Conservation (phyloP, 306 rosid genomes). For the Prunus davidiana region DNA sequence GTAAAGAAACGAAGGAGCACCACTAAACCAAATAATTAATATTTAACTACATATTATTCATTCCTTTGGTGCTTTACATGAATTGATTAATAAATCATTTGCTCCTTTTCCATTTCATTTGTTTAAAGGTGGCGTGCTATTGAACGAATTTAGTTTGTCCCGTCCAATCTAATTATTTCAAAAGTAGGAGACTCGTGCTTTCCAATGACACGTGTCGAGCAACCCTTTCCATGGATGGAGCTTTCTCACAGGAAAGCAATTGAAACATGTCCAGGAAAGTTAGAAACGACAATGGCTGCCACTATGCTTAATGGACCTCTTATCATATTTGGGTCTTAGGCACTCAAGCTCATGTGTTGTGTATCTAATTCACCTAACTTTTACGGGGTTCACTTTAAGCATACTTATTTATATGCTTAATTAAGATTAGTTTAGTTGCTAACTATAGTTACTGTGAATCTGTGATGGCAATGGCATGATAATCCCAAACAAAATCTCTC, state of each 20-base stretch:
- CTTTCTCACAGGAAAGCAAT: constrained; percentile 17
- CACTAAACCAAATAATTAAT: neutral
- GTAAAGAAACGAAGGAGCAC: neutral
- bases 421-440: neutral
- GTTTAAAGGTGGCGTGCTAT: constrained; percentile 26
- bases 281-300: constrained; percentile 31
- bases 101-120: too few species aligned
- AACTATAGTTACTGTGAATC: neutral
- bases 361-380: constrained; percentile 18
- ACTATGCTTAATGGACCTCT: constrained; percentile 20
- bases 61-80: neutral
- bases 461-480: neutral
- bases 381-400: neutral
- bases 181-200: constrained; percentile 17
- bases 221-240: constrained; percentile 10
- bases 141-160: constrained; percentile 32
- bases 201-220: constrained; percentile 8
- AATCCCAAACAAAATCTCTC: neutral
- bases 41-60: neutral
- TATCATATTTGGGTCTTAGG: constrained; percentile 22
- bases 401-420: too few species aligned
- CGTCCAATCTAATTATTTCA: constrained; percentile 3
- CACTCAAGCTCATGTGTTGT: neutral
- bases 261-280: constrained; percentile 21
- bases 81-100: neutral